Base-by-base conservation (phyloP, 192 early-diverging fungal species). In the Nowakowskiella sp. region DNA sequence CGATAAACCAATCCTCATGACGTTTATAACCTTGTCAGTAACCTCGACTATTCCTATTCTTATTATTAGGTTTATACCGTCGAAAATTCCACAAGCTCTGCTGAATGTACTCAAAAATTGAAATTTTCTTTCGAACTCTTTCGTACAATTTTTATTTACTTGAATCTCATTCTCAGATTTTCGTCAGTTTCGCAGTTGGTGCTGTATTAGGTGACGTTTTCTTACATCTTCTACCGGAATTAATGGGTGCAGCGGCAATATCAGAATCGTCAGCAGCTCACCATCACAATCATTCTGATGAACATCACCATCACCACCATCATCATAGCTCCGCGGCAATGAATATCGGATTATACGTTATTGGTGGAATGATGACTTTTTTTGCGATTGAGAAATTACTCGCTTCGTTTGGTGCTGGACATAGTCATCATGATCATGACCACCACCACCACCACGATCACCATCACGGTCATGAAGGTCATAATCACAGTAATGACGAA, bases 131-230 rank as follows among this genome's bases (percentile, higher is more conserved):
- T n/a, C n/a, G n/a, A n/a, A n/a, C n/a, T n/a, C n/a, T n/a, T n/a
- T n/a, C n/a, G n/a, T n/a, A n/a, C n/a, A n/a, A n/a, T n/a, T n/a
- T n/a, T n/a, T n/a, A n/a, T n/a, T n/a, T n/a, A n/a, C n/a, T n/a
- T n/a, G n/a, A n/a, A n/a, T 80, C 21, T n/a, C n/a, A n/a, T n/a
- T n/a, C n/a, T n/a, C 81, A 89, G 55, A 71, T 82, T 2, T 74
- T 91, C 53, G 88, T 91, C 23, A 80, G 84, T 36, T 89, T 91
- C 73, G 89, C 89, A 0, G 85, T 89, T n/a, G 89, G 89, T 57
- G 86, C 85, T 6, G 65, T 91, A 23, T 54, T 91, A 27, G 88
- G 89, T 9, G 89, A 91, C 58, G 89, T 90, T 7, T 86, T 91
- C 55, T 60, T 91, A 57, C 89, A 91, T 55, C 62, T 91, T 42